These are phyloP conservation scores for Aspergillus sp. DNA, from an alignment of 2,329 filamentous ascomycete species.

Conservation along the genomic window DNA sequence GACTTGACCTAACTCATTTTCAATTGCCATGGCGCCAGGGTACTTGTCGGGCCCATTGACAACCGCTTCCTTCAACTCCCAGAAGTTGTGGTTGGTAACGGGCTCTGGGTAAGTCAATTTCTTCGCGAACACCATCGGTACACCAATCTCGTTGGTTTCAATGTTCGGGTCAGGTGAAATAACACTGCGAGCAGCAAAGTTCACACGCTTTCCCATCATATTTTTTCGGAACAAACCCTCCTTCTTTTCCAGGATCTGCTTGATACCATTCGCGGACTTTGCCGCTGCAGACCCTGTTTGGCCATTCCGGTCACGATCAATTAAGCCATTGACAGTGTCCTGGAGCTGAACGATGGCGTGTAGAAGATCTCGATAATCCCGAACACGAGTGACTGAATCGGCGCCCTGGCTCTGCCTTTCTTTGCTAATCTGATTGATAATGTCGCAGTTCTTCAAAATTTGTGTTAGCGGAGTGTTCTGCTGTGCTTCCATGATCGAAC, in stretches of 20 bases:
- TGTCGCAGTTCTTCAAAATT: slow-evolving; percentile 74
- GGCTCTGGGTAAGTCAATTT: slow-evolving; percentile 97
- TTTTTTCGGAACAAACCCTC: slow-evolving; percentile 98
- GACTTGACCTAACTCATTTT: slow-evolving; percentile 92
- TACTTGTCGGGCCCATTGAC: slow-evolving; percentile 93
- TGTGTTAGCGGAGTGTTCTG: slow-evolving; percentile 86
- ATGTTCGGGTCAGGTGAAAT: slow-evolving; percentile 99
- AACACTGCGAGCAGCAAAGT: slow-evolving; percentile 94
- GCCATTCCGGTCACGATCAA: slow-evolving; percentile 85
- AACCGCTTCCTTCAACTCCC: slow-evolving; percentile 91
- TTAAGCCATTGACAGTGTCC: slow-evolving; percentile 86
- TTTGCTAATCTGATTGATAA: slow-evolving; percentile 70
- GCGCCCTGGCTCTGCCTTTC: slow-evolving; percentile 59
- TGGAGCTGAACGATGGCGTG: slow-evolving; percentile 82
- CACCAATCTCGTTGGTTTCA: slow-evolving; percentile 97
- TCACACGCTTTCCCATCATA: slow-evolving; percentile 99
- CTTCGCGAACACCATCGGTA: slow-evolving; percentile 94
- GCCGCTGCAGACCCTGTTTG: slow-evolving; percentile 74
- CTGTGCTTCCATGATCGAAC: slow-evolving; percentile 80
- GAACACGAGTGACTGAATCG: slow-evolving; percentile 49
- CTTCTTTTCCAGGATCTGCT: slow-evolving; percentile 97
- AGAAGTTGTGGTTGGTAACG: slow-evolving; percentile 95
- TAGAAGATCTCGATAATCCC: slow-evolving; percentile 74
- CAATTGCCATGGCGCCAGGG: slow-evolving; percentile 90
- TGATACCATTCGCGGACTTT: slow-evolving; percentile 87